phyloP scores from a whole-genome alignment of 208 protist genomes.

The Endotrypanum monterogeii region DNA sequence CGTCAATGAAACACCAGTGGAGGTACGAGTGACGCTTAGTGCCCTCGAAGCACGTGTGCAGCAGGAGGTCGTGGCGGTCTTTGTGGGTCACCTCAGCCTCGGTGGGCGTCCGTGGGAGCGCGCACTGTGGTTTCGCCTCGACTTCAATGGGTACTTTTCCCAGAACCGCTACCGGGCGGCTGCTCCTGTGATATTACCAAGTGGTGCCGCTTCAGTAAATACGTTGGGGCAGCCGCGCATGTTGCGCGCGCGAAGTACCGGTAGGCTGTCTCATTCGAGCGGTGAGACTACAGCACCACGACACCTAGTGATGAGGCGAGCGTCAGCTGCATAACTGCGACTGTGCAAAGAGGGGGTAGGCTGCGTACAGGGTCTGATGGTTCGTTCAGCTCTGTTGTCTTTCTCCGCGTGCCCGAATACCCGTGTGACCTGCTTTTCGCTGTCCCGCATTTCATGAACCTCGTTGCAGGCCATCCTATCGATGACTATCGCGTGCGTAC shows the following conservation, averaged over 20 bases:
- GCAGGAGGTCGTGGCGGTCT: constrained; percentile 63
- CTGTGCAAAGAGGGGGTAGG: neutral
- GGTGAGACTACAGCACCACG: constrained; percentile 4
- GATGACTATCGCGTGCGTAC: neutral
- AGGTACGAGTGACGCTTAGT: constrained; percentile 66
- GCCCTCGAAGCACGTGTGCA: constrained; percentile 70
- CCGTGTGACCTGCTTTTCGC: neutral
- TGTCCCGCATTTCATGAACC: neutral
- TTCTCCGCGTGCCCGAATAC: neutral
- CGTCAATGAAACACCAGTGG: constrained; percentile 53
- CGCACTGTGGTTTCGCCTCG: constrained; percentile 75
- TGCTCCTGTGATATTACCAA: constrained; percentile 2
- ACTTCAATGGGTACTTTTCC: constrained; percentile 83
- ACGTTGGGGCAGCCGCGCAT: constrained; percentile 1
- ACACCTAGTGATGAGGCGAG: neutral
- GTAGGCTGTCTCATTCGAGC: neutral
- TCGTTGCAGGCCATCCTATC: constrained; percentile 1
- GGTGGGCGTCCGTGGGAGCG: constrained; percentile 56
- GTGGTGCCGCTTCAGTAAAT: neutral
- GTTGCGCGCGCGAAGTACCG: constrained; percentile 3
- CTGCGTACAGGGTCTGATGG: neutral
- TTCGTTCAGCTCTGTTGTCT: neutral
- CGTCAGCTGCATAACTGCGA: neutral
- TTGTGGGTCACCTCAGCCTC: constrained; percentile 59
- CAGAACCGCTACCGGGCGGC: constrained; percentile 10